Evolutionary conservation across 116 monocot species (phyloP).

Genomic region (Iris pallida): DNA sequence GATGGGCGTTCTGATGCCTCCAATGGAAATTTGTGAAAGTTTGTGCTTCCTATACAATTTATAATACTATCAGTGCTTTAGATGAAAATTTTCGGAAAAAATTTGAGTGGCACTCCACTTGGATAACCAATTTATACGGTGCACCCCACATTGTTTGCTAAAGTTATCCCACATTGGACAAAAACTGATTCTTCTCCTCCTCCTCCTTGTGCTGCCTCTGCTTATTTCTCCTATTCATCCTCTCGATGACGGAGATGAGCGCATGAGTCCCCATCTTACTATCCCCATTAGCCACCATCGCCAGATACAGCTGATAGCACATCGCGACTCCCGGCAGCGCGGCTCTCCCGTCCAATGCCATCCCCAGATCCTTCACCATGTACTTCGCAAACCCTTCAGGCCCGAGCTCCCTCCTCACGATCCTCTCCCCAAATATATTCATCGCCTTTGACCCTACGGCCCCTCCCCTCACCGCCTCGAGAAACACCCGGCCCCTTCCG

Average conservation of each 20-base stretch:
- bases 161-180: too few relatives aligned
- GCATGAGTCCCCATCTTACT: conserved; percentile 50
- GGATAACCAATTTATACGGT: too few relatives aligned
- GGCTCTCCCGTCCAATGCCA: conserved; percentile 36
- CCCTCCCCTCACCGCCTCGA: conserved; percentile 35
- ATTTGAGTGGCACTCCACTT: too few relatives aligned
- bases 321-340: conserved; percentile 46
- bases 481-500: conserved; percentile 25
- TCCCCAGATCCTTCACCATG: conserved; percentile 72
- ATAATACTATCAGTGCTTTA: too few relatives aligned
- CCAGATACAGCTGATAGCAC: conserved; percentile 40
- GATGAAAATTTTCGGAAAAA: too few relatives aligned
- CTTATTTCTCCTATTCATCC: conserved; percentile 31
- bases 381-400: conserved; percentile 51
- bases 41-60: too few relatives aligned
- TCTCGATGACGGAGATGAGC: conserved; percentile 45
- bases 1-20: too few relatives aligned
- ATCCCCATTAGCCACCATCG: conserved; percentile 63
- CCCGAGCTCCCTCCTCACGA: conserved; percentile 40
- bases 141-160: too few relatives aligned
- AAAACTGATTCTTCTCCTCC: not conserved
- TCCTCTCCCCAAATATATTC: conserved; percentile 57
- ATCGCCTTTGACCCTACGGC: conserved; percentile 41
- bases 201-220: not conserved
- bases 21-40: too few relatives aligned